Evolutionary conservation across 768 basidiomycete species (phyloP), one percentile per base, ranked within the genome.

Genomic region (Lactarius indigo): DNA sequence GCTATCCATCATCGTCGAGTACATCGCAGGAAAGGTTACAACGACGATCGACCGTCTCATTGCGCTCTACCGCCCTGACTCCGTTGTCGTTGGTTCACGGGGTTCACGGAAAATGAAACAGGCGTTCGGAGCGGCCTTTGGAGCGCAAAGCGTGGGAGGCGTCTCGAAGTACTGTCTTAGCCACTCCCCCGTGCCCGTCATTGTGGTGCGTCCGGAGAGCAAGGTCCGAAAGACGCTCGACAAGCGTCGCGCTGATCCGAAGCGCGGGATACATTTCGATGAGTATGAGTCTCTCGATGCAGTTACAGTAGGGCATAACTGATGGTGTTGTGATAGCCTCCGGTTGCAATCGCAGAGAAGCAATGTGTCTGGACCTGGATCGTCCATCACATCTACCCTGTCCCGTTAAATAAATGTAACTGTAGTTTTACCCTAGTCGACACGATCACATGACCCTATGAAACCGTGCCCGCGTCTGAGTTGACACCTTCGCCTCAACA

Each of bases 151-250:
- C 15, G 84, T 90, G 71, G 89, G 89, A 15, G 85, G 85, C 28
- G 86, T 90, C 8, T 83, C 83, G 0, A 81, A 82, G 75, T 87
- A 92, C 74, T 93, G 91, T 68, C 85, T 97, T 52, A 89, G 91
- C 20, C 94, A 92, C 73, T 95, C 94, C 1, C 94, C 96, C 1
- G 94, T 99, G 0, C 96, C 96, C 2, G 92, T 97, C 71, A 94
- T 98, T 68, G 96, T 98, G 60, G 95, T 98, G 50, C 84, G 94
- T 3, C 93, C 94, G 2, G 92, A 94, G 72, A 83, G 91, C 42
- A 94, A 95, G 73, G 87, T 95, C 33, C 85, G 86, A 69, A 96
- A 96, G 75, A 86, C 87, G 0, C 79, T 90, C 55, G 93, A 90
- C 72, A 96, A 97, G 75, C 84, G 95, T 31, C 83, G 89, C 55